phyloP scores from a whole-genome alignment of 1,284 basidiomycete species.

The Trichosporon ovoides region DNA sequence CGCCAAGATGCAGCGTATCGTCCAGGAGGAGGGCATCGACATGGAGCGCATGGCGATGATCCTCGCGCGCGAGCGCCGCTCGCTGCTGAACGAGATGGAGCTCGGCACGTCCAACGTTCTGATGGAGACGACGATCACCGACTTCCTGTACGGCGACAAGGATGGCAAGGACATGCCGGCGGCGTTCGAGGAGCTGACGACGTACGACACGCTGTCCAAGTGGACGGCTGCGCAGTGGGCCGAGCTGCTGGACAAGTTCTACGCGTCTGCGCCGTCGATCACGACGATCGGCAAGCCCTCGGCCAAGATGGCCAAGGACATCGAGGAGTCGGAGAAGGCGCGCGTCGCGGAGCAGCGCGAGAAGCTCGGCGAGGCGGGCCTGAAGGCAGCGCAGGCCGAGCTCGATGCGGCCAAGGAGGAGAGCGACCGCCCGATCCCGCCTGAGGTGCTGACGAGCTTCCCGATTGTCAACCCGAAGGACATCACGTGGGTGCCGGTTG shows the following conservation, averaged over 20 bases:
- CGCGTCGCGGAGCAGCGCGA: slow-evolving; percentile 67
- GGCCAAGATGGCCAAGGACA: slow-evolving; percentile 69
- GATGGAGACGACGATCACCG: slow-evolving; percentile 45
- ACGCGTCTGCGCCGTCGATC: slow-evolving; percentile 64
- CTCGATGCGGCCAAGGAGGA: slow-evolving; percentile 80
- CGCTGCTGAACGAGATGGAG: slow-evolving; percentile 52
- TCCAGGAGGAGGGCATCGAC: slow-evolving; percentile 67
- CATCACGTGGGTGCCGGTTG: slow-evolving; percentile 91
- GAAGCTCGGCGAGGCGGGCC: slow-evolving; percentile 71
- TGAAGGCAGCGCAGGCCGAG: slow-evolving; percentile 64
- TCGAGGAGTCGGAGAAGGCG: slow-evolving; percentile 76
- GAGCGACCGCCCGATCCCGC: slow-evolving; percentile 78
- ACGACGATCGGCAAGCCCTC: slow-evolving; percentile 85
- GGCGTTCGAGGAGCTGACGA: slow-evolving; percentile 72
- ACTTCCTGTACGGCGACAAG: slow-evolving; percentile 81
- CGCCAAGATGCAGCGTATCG: slow-evolving; percentile 66
- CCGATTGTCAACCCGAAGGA: slow-evolving; percentile 73
- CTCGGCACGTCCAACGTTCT: slow-evolving; percentile 35
- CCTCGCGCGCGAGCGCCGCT: slow-evolving; percentile 79
- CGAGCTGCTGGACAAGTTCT: slow-evolving; percentile 74
- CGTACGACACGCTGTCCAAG: slow-evolving; percentile 61
- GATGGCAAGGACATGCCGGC: slow-evolving; percentile 74
- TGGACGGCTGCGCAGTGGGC: slow-evolving; percentile 80
- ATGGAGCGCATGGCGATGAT: slow-evolving; percentile 87
- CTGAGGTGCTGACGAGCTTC: slow-evolving; percentile 73